A percentile compares a stretch with the other conserved stretches of the same genome.
Conservation (phyloP, 352 stramenopile species). For the Salisapilia sapeloensis region DNA sequence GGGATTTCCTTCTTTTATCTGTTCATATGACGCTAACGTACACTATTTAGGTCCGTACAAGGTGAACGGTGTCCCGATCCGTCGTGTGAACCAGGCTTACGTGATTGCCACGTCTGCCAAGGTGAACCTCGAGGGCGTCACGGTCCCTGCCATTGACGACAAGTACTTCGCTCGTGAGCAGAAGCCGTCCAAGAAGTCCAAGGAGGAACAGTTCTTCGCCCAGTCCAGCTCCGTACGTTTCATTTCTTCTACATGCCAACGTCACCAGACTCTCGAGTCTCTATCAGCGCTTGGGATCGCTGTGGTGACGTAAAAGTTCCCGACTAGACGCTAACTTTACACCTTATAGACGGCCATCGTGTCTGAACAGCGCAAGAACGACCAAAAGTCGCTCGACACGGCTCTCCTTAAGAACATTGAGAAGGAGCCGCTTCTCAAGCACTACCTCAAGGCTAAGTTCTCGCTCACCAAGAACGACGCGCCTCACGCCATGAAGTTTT, state of each 20-base stretch:
- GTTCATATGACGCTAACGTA: no score
- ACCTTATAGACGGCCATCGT: constrained; percentile 78
- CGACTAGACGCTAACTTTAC: no score
- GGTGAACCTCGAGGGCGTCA: constrained; percentile 87
- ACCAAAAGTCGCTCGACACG: constrained; percentile 97
- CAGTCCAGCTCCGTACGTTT: constrained; percentile 72
- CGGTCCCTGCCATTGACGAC: constrained; percentile 88
- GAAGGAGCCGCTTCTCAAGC: constrained; percentile 89
- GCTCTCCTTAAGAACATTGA: constrained; percentile 77
- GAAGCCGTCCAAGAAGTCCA: constrained; percentile 72
- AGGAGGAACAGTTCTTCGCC: constrained; percentile 97
- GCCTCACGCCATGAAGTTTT: constrained; percentile 99
- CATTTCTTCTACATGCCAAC: background rate
- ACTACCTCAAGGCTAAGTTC: constrained; percentile 98
- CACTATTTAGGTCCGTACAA: constrained; percentile 91
- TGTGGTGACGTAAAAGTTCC: constrained; percentile 78
- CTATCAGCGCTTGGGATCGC: constrained; percentile 84
- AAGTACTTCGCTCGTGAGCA: constrained; percentile 95
- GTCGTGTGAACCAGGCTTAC: constrained; percentile 97
- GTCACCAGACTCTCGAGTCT: constrained; percentile 5
- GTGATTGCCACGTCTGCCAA: constrained; percentile 98
- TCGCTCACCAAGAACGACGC: constrained; percentile 94
- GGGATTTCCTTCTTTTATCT: constrained; percentile 14
- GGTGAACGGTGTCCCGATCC: constrained; percentile 96
- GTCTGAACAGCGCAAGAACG: constrained; percentile 94